These are phyloP conservation scores for Mycosphaerella sp. DNA, from an alignment of 2,329 filamentous ascomycete species.

Conservation along the genomic window DNA sequence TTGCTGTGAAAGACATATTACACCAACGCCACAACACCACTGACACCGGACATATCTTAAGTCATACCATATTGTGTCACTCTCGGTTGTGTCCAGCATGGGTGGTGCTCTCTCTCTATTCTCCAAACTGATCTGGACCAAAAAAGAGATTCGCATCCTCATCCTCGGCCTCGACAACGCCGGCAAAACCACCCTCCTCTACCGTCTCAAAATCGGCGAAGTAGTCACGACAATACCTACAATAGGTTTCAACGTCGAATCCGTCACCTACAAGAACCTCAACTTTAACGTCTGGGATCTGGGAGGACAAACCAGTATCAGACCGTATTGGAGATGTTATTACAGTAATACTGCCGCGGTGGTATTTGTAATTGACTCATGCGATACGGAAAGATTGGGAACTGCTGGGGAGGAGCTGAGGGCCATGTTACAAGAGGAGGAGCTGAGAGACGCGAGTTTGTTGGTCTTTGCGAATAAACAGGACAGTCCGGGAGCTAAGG, in stretches of 20 bases:
- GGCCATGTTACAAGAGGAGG: conserved; percentile 95
- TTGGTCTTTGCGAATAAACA: conserved; percentile 99
- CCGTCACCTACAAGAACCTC: conserved; percentile 94
- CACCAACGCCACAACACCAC: too few species aligned
- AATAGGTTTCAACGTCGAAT: conserved; percentile 99
- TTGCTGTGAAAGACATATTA: too few species aligned
- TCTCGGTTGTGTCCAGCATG: conserved; percentile 36
- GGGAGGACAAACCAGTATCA: conserved; percentile 95
- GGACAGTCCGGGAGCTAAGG: conserved; percentile 94
- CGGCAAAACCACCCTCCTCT: conserved; percentile 93
- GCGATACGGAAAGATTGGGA: conserved; percentile 89
- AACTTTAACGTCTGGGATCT: conserved; percentile 99
- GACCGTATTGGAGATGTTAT: conserved; percentile 99
- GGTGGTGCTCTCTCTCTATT: conserved; percentile 52
- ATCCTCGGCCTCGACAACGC: conserved; percentile 73
- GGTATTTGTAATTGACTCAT: conserved; percentile 97
- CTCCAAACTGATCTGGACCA: conserved; percentile 73
- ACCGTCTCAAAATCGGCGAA: conserved; percentile 94
- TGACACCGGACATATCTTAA: too few species aligned
- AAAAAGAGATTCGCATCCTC: conserved; percentile 97
- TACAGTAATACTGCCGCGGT: conserved; percentile 98
- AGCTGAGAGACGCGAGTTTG: conserved; percentile 84
- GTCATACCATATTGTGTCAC: too few species aligned
- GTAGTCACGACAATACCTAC: conserved; percentile 99
- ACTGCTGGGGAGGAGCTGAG: conserved; percentile 89